Evolutionary conservation across 495 filamentous ascomycete species (phyloP).

Genomic region (Neurospora intermedia): DNA sequence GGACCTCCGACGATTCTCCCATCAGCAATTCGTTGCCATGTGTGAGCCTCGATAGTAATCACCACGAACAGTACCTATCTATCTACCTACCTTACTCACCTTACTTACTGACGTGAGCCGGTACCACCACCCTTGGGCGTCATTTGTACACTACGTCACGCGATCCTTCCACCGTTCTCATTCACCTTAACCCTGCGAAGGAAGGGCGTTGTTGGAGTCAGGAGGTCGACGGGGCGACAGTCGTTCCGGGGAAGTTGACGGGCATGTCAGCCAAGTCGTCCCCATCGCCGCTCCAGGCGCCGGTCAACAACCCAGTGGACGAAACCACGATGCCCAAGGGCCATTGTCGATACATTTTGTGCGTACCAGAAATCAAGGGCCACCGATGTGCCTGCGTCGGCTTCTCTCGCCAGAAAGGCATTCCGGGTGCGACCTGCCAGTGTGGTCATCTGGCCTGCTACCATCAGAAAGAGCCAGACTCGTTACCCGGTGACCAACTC

Average conservation of each 20-base stretch:
- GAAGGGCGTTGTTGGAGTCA: neutral
- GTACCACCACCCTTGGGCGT: neutral
- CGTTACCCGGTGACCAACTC: slow-evolving; percentile 23
- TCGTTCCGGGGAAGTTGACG: neutral
- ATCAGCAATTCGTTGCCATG: slow-evolving; percentile 16
- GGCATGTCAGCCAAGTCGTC: slow-evolving; percentile 18
- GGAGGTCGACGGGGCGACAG: neutral
- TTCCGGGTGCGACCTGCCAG: slow-evolving; percentile 41
- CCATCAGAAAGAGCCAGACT: slow-evolving; percentile 34
- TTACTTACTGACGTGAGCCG: slow-evolving; percentile 5
- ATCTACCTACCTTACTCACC: neutral
- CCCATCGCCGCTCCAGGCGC: slow-evolving; percentile 22
- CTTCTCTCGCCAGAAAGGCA: slow-evolving; percentile 40
- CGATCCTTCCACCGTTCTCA: neutral
- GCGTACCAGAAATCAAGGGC: slow-evolving; percentile 43
- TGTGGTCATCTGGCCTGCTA: slow-evolving; percentile 47
- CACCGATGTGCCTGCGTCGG: slow-evolving; percentile 44
- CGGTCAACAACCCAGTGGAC: slow-evolving; percentile 18
- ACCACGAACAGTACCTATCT: neutral
- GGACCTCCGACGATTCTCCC: slow-evolving; percentile 12
- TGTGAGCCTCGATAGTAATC: slow-evolving; percentile 18
- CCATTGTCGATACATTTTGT: slow-evolving; percentile 44
- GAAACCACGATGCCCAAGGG: slow-evolving; percentile 39
- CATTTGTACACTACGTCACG: neutral
- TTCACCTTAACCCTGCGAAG: neutral